phyloP scores from a whole-genome alignment of 2,329 filamentous ascomycete species.

The Exophiala spinifera region DNA sequence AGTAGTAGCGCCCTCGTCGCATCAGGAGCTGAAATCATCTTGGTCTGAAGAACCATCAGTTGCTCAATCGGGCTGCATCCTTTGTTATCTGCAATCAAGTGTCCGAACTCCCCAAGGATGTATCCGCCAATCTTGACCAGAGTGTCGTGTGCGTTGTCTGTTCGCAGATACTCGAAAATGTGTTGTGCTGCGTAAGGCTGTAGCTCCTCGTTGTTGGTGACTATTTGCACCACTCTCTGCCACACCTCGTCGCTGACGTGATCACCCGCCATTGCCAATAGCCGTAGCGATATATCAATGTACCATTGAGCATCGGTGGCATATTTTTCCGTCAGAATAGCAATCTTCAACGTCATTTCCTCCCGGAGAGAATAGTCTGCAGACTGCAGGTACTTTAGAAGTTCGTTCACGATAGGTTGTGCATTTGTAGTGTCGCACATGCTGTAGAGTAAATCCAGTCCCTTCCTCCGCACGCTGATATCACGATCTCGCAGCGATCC shows the following conservation, averaged over 20 bases:
- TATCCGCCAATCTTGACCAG: constrained; percentile 97
- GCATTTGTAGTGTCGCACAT: constrained; percentile 99
- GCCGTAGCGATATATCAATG: constrained; percentile 89
- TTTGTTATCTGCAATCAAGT: constrained; percentile 87
- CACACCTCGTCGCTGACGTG: constrained; percentile 99
- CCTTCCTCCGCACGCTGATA: constrained; percentile 94
- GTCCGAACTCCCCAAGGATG: constrained; percentile 92
- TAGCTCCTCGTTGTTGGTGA: constrained; percentile 97
- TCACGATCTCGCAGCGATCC: constrained; percentile 91
- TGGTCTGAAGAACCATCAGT: constrained; percentile 85
- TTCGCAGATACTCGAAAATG: constrained; percentile 86
- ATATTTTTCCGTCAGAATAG: constrained; percentile 97
- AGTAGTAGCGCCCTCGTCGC: constrained; percentile 90
- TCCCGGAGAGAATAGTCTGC: constrained; percentile 97
- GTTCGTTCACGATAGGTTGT: constrained; percentile 85
- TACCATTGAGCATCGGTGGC: constrained; percentile 99
- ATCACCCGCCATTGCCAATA: constrained; percentile 95
- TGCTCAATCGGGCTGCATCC: constrained; percentile 97
- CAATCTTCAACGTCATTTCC: constrained; percentile 99
- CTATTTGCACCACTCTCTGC: constrained; percentile 98
- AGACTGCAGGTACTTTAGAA: constrained; percentile 90
- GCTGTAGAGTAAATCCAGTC: constrained; percentile 94
- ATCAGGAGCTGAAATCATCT: constrained; percentile 83
- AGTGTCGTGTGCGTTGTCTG: constrained; percentile 92
- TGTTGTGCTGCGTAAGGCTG: constrained; percentile 96